Conservation (phyloP, 371 early-diverging fungal genomes). For the Rhizomucor miehei region DNA sequence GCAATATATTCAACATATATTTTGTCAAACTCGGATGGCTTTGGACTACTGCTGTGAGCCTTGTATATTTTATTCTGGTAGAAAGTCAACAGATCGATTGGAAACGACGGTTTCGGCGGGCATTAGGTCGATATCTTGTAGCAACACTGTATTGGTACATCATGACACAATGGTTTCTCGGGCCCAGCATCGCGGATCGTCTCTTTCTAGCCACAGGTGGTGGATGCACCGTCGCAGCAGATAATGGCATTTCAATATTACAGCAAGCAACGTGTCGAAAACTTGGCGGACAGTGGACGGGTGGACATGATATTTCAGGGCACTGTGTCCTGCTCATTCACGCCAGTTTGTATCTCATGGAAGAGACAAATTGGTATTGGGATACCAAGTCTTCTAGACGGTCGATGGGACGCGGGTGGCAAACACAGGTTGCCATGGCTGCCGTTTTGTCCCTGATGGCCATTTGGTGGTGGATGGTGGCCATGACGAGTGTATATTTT, state of each 20-base stretch:
- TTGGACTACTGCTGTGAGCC: slow-evolving; percentile 58
- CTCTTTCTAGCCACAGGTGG: slow-evolving; percentile 74
- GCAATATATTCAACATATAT: slow-evolving; percentile 70
- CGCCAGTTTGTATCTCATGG: slow-evolving; percentile 76
- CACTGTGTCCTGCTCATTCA: slow-evolving; percentile 89
- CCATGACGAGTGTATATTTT: slow-evolving; percentile 74
- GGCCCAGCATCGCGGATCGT: slow-evolving; percentile 79
- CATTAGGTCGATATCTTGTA: slow-evolving; percentile 49
- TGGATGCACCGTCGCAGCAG: slow-evolving; percentile 25
- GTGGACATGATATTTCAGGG: slow-evolving; percentile 84
- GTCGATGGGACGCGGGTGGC: too few relatives aligned
- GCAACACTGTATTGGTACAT: slow-evolving; percentile 81
- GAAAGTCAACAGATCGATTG: slow-evolving; percentile 5
- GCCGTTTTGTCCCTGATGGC: slow-evolving; percentile 28
- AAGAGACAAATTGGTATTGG: slow-evolving; percentile 48
- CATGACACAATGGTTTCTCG: slow-evolving; percentile 82
- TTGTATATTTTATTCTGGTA: slow-evolving; percentile 12
- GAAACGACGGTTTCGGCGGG: slow-evolving; percentile 2
- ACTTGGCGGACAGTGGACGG: slow-evolving; percentile 71
- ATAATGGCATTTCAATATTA: slow-evolving; percentile 12
- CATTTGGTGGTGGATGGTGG: slow-evolving; percentile 76
- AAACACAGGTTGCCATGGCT: too few relatives aligned
- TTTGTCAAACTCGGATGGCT: slow-evolving; percentile 89
- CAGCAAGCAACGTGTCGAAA: slow-evolving; percentile 51
- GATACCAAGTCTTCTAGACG: too few relatives aligned